A percentile compares a stretch with the other conserved stretches of the same genome.
Evolutionary conservation across 495 filamentous ascomycete species (phyloP).

Genomic region (Parathielavia hyrcaniae): DNA sequence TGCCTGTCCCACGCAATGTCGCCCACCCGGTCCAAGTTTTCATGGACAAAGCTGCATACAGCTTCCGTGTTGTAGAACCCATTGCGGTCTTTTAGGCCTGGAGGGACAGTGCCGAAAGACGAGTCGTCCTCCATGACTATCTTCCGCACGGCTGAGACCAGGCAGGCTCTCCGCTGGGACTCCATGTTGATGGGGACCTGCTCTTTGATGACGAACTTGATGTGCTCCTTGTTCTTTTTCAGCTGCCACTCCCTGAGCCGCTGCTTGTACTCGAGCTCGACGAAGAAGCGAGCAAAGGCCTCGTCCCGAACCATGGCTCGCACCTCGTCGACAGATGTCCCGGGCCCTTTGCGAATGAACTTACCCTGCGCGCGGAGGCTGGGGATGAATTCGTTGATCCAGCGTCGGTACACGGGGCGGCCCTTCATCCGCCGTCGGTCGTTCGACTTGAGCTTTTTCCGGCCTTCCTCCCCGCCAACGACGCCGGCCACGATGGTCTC

Average conservation of each 20-base stretch:
- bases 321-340: constrained; percentile 6
- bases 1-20: constrained; percentile 30
- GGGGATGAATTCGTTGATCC: constrained; percentile 52
- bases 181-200: constrained; percentile 24
- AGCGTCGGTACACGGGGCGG: constrained; percentile 45
- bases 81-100: constrained; percentile 22
- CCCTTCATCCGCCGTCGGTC: constrained; percentile 44
- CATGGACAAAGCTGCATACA: constrained; percentile 33
- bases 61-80: constrained; percentile 37
- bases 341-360: constrained; percentile 15
- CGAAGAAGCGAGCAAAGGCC: constrained; percentile 34
- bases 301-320: constrained; percentile 32
- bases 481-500: constrained; percentile 19
- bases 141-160: constrained; percentile 32
- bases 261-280: constrained; percentile 24
- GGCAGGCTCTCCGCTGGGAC: constrained; percentile 17
- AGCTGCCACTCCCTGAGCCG: constrained; percentile 28
- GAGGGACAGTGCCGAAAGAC: constrained; percentile 26
- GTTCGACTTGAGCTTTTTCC: constrained; percentile 44
- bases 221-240: constrained; percentile 23
- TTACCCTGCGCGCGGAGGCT: constrained; percentile 31
- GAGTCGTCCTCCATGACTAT: constrained; percentile 36
- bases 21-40: constrained; percentile 33
- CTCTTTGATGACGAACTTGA: constrained; percentile 36
- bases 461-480: constrained; percentile 29